Base-by-base conservation (phyloP, 129 eudicot genomes). In the Tagetes erecta region DNA sequence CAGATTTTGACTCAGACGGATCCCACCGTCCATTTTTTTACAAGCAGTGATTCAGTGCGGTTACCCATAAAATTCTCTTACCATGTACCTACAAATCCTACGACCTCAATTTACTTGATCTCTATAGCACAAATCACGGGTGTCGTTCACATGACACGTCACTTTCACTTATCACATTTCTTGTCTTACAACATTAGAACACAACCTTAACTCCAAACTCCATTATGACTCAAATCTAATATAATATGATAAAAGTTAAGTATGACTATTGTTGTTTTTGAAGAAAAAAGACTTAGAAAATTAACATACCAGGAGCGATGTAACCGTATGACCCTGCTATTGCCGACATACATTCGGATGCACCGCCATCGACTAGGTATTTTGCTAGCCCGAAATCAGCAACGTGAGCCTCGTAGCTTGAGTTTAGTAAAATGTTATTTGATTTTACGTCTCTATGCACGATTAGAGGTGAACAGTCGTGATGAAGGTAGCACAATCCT, bases 371-470 rank as follows among this genome's bases (percentile, higher is more conserved):
- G n/a, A 68, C 84, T 74, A 94, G 64, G 86, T 81, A 94, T 78
- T 91, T 94, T 2, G 99, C 99, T 13, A 94, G 79, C 10, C 99
- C 99, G 40, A 94, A 94, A 78, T 94, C 99, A 0, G 99, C 99
- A 36, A 94, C 97, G 13, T 94, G 97, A 49, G 99, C 99, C 78
- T 94, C 99, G 50, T 80, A 90, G 75, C 76, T 84, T 1, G 96
- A 82, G 78, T 87, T 75, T 36, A 94, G 51, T 73, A 94, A 66
- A 20, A 94, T 94, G 34, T 94, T 94, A 78, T 91, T 91, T 3
- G 97, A 88, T 76, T 94, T 94, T 14, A 94, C 99, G 11, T 94
- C 99, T 34, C 99, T 77, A 60, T 94, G 99, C 27, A 94, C 88
- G 8, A 94, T 94, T 80, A 91, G 34, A 0, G 99, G 99, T 44